phyloP scores from a whole-genome alignment of 352 stramenopile species.

The Phytophthora fragariae region DNA sequence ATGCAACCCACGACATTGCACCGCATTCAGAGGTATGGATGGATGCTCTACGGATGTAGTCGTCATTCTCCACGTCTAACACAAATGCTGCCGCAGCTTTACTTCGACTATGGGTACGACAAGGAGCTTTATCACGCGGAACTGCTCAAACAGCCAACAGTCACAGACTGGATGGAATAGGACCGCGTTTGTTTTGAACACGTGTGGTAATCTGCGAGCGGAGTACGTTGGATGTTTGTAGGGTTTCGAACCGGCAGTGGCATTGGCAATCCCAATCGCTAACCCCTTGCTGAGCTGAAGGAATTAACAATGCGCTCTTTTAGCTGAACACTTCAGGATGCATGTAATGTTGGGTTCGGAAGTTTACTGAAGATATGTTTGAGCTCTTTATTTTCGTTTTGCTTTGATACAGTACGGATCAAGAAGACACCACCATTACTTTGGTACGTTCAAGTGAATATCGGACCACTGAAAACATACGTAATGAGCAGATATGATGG shows the following conservation, averaged over 20 bases:
- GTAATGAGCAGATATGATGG: background rate
- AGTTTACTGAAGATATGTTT: constrained; percentile 3
- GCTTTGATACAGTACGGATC: background rate
- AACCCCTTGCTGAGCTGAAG: background rate
- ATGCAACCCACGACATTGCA: constrained; percentile 90
- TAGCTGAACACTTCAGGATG: background rate
- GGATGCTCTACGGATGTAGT: background rate
- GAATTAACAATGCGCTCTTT: background rate
- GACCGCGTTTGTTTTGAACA: background rate
- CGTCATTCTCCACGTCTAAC: background rate
- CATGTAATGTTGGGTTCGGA: background rate
- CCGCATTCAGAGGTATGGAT: constrained; percentile 80
- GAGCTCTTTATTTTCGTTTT: background rate
- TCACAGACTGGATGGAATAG: constrained; percentile 75
- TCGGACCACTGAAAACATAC: background rate
- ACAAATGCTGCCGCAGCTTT: constrained; percentile 56
- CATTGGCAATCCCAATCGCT: background rate
- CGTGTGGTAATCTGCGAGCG: background rate
- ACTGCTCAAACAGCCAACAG: constrained; percentile 66
- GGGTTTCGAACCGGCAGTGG: background rate
- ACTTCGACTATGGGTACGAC: constrained; percentile 88
- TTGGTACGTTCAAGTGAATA: background rate
- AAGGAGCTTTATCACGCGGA: constrained; percentile 72
- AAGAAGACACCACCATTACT: background rate
- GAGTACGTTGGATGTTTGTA: background rate